Conservation (phyloP, 2,329 filamentous ascomycete species). For the Thermothelomyces thermophilus region DNA sequence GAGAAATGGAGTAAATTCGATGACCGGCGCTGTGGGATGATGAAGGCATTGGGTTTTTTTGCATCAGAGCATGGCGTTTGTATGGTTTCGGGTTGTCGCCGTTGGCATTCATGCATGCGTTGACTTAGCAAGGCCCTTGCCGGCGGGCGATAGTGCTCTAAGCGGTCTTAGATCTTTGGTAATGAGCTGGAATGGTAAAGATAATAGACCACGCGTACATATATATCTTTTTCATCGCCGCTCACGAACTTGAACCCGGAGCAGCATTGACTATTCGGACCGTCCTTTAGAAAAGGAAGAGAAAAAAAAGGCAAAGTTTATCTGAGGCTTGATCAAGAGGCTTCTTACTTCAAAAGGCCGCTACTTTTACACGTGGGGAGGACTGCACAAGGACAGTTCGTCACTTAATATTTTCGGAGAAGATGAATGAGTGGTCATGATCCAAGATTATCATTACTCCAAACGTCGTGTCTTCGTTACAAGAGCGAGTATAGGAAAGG, state of each 20-base stretch:
- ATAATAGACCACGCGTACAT: too few relatives aligned
- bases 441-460: slow-evolving; percentile 16
- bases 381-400: not conserved
- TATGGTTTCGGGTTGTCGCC: slow-evolving; percentile 3
- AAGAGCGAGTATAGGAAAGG: not conserved
- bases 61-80: slow-evolving; percentile 12
- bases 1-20: not conserved
- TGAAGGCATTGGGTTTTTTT: slow-evolving; percentile 13
- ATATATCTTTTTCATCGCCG: too few relatives aligned
- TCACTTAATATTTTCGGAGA: not conserved
- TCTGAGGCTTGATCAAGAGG: too few relatives aligned
- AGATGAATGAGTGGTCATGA: not conserved
- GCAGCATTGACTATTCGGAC: too few relatives aligned
- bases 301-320: too few relatives aligned
- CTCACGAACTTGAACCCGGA: too few relatives aligned
- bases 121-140: not conserved
- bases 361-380: too few relatives aligned
- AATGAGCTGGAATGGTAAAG: too few relatives aligned
- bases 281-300: too few relatives aligned
- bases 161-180: too few relatives aligned
- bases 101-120: slow-evolving; percentile 2
- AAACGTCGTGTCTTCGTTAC: slow-evolving; percentile 8
- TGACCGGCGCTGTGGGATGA: not conserved
- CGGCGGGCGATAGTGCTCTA: too few relatives aligned
- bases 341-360: too few relatives aligned